Evolutionary conservation across 768 basidiomycete species (phyloP).

Genomic region (Tulasnella sp.): DNA sequence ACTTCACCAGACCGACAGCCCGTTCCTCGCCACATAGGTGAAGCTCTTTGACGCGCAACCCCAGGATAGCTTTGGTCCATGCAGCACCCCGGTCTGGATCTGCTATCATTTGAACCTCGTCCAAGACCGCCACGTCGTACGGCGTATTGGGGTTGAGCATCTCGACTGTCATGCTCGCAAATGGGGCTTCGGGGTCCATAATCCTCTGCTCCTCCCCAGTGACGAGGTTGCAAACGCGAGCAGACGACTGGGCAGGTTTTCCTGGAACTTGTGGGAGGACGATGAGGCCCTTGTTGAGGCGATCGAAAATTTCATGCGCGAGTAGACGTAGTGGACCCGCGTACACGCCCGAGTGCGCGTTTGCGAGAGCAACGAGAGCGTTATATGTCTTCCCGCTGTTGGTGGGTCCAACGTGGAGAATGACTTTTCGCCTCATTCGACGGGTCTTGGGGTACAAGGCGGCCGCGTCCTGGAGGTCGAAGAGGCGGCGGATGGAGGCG

Average conservation of each 20-base stretch:
- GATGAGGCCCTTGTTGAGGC: constrained; percentile 87
- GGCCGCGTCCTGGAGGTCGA: constrained; percentile 29
- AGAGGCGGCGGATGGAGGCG: not conserved
- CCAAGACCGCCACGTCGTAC: constrained; percentile 83
- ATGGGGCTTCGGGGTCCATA: constrained; percentile 50
- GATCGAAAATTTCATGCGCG: constrained; percentile 90
- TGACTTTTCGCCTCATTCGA: constrained; percentile 62
- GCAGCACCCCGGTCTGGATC: constrained; percentile 71
- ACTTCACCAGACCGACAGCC: constrained; percentile 72
- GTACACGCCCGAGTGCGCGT: constrained; percentile 69
- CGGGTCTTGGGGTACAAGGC: constrained; percentile 46
- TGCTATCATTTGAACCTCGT: constrained; percentile 94
- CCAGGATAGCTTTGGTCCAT: constrained; percentile 82
- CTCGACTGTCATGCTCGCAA: constrained; percentile 89
- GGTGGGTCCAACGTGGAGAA: constrained; percentile 96
- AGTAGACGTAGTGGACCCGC: constrained; percentile 89
- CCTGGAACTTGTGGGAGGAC: constrained; percentile 39
- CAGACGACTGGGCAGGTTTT: constrained; percentile 6
- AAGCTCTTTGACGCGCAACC: constrained; percentile 69
- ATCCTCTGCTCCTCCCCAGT: constrained; percentile 89
- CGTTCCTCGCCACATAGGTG: constrained; percentile 96
- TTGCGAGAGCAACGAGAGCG: constrained; percentile 82
- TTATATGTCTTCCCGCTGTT: constrained; percentile 97
- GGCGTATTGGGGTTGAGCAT: constrained; percentile 55
- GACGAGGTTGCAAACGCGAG: constrained; percentile 70